Conservation (phyloP, 805 yeast genomes). For the Suhomyces vadensis region DNA sequence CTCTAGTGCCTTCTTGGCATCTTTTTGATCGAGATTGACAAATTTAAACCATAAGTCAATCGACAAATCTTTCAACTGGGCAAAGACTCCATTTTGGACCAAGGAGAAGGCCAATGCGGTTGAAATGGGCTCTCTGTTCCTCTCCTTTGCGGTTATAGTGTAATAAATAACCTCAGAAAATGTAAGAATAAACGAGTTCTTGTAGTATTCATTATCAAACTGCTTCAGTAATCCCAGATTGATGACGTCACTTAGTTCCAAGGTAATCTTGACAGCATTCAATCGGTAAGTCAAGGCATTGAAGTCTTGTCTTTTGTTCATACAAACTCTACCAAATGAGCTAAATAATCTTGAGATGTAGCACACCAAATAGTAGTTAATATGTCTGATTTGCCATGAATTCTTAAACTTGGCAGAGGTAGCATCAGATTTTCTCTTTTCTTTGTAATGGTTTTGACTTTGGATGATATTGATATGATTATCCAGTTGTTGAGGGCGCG, state of each 20-base stretch:
- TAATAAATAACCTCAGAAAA: constrained; percentile 35
- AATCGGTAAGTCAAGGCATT: constrained; percentile 34
- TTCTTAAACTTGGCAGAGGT: constrained; percentile 65
- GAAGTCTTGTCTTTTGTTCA: constrained; percentile 50
- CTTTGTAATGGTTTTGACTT: constrained; percentile 40
- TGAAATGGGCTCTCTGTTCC: constrained; percentile 28
- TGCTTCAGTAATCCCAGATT: constrained; percentile 23
- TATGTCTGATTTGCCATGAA: constrained; percentile 54
- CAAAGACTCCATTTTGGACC: constrained; percentile 52
- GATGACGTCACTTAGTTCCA: constrained; percentile 29
- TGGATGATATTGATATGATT: constrained; percentile 47
- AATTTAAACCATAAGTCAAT: constrained; percentile 23
- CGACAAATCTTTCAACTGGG: constrained; percentile 28
- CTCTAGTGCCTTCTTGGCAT: constrained; percentile 23
- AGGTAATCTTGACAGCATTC: constrained; percentile 43
- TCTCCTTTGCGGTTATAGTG: constrained; percentile 26
- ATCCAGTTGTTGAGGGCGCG: constrained; percentile 36
- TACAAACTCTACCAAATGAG: constrained; percentile 46
- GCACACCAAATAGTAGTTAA: constrained; percentile 50
- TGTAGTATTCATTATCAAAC: constrained; percentile 17
- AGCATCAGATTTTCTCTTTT: constrained; percentile 39
- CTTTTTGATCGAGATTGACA: constrained; percentile 15
- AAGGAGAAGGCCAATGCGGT: constrained; percentile 49
- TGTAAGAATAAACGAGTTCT: constrained; percentile 35
- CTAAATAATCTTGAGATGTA: constrained; percentile 43